phyloP scores from a whole-genome alignment of 78 protist genomes.

The Planoprotostelium fungivorum region DNA sequence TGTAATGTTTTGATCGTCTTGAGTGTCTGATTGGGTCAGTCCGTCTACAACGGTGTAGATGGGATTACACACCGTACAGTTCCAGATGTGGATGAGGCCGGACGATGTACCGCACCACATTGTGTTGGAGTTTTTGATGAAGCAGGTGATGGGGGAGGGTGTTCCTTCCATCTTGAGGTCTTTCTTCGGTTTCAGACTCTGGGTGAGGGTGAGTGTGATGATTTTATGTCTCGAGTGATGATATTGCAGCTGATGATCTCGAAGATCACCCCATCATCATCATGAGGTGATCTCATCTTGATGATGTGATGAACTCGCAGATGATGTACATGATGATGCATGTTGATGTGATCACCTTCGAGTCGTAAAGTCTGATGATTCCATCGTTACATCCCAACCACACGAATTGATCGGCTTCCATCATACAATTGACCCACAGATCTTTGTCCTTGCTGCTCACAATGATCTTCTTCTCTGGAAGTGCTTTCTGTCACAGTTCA shows the following conservation, averaged over 20 bases:
- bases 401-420: neutral
- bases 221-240: too few species aligned
- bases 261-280: too few species aligned
- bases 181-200: neutral
- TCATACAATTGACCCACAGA: neutral
- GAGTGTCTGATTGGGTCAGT: neutral
- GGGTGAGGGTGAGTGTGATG: too few species aligned
- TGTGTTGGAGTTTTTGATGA: neutral
- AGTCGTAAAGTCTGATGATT: neutral
- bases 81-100: neutral
- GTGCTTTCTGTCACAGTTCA: neutral
- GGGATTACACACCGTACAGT: neutral
- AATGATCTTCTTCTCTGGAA: neutral
- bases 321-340: neutral
- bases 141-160: neutral
- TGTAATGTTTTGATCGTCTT: neutral
- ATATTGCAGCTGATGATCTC: too few species aligned
- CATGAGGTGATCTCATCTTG: too few species aligned
- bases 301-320: neutral
- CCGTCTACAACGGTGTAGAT: neutral
- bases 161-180: neutral
- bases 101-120: neutral
- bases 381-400: neutral
- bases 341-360: neutral
- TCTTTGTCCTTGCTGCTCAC: neutral